Evolutionary conservation across 352 stramenopile species (phyloP).

Genomic region (Phytopythium chamaehyphon): DNA sequence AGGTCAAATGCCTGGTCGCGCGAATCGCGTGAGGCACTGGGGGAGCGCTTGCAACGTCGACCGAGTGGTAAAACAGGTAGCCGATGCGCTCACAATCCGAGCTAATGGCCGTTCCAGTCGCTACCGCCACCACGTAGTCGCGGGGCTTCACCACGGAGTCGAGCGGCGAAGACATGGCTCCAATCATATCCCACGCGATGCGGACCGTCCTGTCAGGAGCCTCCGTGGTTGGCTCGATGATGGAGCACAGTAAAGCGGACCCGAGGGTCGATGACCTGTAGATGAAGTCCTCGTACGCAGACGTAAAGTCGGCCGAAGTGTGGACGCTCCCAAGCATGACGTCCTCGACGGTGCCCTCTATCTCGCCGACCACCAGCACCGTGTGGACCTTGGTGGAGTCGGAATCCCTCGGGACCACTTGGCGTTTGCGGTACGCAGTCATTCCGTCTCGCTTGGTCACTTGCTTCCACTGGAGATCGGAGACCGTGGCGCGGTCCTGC

Average conservation of each 20-base stretch:
- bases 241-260: not conserved
- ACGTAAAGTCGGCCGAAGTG: not conserved
- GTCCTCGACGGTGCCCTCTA: not conserved
- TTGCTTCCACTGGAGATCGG: not conserved
- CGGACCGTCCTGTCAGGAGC: not conserved
- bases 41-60: not conserved
- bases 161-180: not conserved
- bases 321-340: not conserved
- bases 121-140: conserved; percentile 50
- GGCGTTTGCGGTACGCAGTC: not conserved
- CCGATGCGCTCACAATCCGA: conserved; percentile 5
- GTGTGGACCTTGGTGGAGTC: conserved; percentile 3
- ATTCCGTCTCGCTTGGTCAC: not conserved
- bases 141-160: conserved; percentile 6
- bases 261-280: not conserved
- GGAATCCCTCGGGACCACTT: not conserved
- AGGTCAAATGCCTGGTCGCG: not conserved
- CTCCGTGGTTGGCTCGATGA: not conserved
- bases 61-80: conserved; percentile 7
- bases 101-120: conserved; percentile 20
- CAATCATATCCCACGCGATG: not conserved
- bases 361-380: conserved; percentile 1
- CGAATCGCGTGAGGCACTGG: not conserved
- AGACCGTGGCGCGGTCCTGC: conserved; percentile 12
- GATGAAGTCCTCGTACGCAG: not conserved